These are phyloP conservation scores for Radiomyces spectabilis DNA, from an alignment of 192 early-diverging fungal species.

Conservation along the genomic window DNA sequence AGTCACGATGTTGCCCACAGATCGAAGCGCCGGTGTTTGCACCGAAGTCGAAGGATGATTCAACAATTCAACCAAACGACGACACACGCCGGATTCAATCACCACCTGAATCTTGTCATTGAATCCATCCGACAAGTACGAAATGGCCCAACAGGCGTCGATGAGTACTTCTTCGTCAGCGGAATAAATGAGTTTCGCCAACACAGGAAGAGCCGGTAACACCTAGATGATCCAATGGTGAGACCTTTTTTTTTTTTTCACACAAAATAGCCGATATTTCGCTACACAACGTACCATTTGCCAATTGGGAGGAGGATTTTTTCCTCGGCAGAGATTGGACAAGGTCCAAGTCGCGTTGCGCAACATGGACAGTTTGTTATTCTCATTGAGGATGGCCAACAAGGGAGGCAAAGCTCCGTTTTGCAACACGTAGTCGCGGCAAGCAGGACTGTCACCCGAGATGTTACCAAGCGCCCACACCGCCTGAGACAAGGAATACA, in stretches of 20 bases:
- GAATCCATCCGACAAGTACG: slow-evolving; percentile 66
- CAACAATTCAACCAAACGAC: slow-evolving; percentile 64
- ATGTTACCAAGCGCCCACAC: slow-evolving; percentile 51
- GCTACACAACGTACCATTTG: slow-evolving; percentile 30
- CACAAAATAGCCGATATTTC: too few relatives aligned
- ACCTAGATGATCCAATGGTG: too few relatives aligned
- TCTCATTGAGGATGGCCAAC: slow-evolving; percentile 19
- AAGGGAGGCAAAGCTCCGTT: slow-evolving; percentile 24
- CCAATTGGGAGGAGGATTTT: slow-evolving; percentile 68
- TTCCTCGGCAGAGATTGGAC: slow-evolving; percentile 72
- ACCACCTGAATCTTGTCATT: slow-evolving; percentile 73
- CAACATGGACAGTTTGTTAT: slow-evolving; percentile 49
- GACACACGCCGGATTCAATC: slow-evolving; percentile 67
- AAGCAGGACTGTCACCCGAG: slow-evolving; percentile 35
- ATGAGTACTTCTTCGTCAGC: slow-evolving; percentile 72
- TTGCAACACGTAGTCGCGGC: slow-evolving; percentile 36
- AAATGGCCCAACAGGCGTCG: slow-evolving; percentile 79
- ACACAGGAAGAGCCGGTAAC: slow-evolving; percentile 16
- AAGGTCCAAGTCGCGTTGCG: slow-evolving; percentile 79
- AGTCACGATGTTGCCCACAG: slow-evolving; percentile 76
- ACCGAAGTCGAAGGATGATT: slow-evolving; percentile 48
- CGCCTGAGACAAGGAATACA: too few relatives aligned
- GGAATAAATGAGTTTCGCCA: slow-evolving; percentile 60
- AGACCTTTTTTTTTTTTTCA: too few relatives aligned
- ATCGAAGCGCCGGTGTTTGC: slow-evolving; percentile 67